These are phyloP conservation scores for Zoysia japonica DNA, from an alignment of 176 grass and related monocot genomes.

Conservation along the genomic window DNA sequence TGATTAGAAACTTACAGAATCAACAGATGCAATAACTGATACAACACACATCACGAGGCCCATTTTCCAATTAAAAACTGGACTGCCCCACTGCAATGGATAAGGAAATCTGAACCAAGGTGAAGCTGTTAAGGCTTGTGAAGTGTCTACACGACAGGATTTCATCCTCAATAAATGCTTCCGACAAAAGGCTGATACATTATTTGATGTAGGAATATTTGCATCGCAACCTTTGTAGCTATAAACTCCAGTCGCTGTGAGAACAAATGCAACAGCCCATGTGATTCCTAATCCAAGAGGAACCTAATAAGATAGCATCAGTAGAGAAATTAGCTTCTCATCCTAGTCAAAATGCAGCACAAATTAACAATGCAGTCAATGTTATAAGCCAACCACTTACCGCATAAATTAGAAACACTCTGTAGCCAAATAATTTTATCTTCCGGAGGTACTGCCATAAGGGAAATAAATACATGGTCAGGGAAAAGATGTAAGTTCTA, in stretches of 20 bases:
- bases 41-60: constrained; percentile 87
- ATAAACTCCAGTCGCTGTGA: constrained; percentile 83
- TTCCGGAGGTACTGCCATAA: constrained; percentile 87
- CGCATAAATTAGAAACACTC: constrained; percentile 89
- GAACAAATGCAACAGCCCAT: constrained; percentile 88
- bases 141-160: constrained; percentile 85
- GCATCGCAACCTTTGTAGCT: constrained; percentile 85
- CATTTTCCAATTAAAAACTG: constrained; percentile 94
- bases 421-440: constrained; percentile 90
- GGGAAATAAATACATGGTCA: constrained; percentile 6
- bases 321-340: constrained; percentile 37
- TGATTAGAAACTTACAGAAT: constrained; percentile 79
- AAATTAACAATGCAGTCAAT: constrained; percentile 23
- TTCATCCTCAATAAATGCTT: constrained; percentile 86
- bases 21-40: constrained; percentile 83
- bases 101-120: constrained; percentile 98
- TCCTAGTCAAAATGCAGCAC: constrained; percentile 21
- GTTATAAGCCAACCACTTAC: constrained; percentile 42
- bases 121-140: constrained; percentile 75
- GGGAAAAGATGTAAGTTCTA: neutral
- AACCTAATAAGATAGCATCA: constrained; percentile 57
- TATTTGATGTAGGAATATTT: constrained; percentile 85
- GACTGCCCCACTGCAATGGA: constrained; percentile 95
- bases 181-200: constrained; percentile 79
- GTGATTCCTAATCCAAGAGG: constrained; percentile 89